Evolutionary conservation across 192 early-diverging fungal genomes (phyloP).

Genomic region (Geosiphon pyriformis): DNA sequence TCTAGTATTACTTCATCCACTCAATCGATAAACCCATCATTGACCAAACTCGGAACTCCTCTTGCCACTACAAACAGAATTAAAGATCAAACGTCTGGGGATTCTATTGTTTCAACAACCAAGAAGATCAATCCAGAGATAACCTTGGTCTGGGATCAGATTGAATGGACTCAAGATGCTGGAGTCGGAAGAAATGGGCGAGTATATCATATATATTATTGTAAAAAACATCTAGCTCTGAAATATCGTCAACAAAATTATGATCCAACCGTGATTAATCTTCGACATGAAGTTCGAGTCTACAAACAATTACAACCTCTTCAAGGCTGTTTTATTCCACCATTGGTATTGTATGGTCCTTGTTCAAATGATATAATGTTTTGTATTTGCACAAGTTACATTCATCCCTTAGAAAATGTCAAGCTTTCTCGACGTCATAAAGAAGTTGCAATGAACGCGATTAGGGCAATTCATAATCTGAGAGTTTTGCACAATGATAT

Average conservation of each 20-base stretch:
- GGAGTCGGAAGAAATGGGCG: not conserved
- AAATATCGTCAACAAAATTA: not conserved
- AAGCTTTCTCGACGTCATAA: not conserved
- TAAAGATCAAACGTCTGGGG: no score
- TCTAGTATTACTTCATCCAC: not conserved
- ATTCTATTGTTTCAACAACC: not conserved
- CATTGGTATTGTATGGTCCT: not conserved
- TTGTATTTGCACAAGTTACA: slow-evolving; percentile 2
- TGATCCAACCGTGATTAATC: not conserved
- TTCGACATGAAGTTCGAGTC: slow-evolving; percentile 27
- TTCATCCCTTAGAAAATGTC: not conserved
- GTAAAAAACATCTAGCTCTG: not conserved
- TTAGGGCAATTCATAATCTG: slow-evolving; percentile 22
- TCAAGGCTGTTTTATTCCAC: slow-evolving; percentile 20
- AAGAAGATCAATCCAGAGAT: not conserved
- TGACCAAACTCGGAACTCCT: not conserved
- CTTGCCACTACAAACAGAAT: not conserved
- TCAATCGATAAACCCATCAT: no score
- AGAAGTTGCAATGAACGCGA: not conserved
- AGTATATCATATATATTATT: slow-evolving; percentile 1
- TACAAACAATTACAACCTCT: slow-evolving; percentile 18
- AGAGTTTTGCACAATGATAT: slow-evolving; percentile 30
- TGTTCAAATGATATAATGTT: not conserved
- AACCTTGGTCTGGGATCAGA: not conserved
- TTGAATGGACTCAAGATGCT: not conserved